These are phyloP conservation scores for Arthrobotrys megalospora DNA, from an alignment of 2,329 filamentous ascomycete genomes.

Conservation along the genomic window DNA sequence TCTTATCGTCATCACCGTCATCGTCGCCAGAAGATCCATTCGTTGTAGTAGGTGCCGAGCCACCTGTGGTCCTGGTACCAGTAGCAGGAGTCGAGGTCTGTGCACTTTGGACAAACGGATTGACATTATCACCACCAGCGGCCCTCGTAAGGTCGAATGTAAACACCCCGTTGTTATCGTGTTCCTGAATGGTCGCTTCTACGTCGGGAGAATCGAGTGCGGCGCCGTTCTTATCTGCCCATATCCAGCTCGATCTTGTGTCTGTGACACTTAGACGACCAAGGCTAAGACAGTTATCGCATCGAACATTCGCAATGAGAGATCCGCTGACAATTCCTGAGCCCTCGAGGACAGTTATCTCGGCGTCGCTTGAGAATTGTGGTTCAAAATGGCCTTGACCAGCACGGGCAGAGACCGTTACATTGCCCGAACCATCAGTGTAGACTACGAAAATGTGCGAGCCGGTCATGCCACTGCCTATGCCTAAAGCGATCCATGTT, in stretches of 20 bases:
- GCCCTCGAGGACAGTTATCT: constrained; percentile 54
- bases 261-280: constrained; percentile 68
- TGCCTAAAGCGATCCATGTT: constrained; percentile 69
- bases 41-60: constrained; percentile 8
- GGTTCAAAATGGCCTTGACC: constrained; percentile 43
- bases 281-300: constrained; percentile 71
- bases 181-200: constrained; percentile 68
- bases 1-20: too few species aligned
- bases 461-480: constrained; percentile 68
- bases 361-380: constrained; percentile 19
- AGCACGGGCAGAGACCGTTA: constrained; percentile 62
- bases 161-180: constrained; percentile 70
- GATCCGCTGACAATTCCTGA: constrained; percentile 59
- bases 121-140: constrained; percentile 68
- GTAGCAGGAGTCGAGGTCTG: constrained; percentile 15
- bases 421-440: constrained; percentile 66
- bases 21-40: neutral
- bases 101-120: constrained; percentile 37
- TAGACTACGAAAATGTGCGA: constrained; percentile 70
- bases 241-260: constrained; percentile 71
- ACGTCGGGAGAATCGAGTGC: constrained; percentile 69
- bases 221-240: constrained; percentile 71
- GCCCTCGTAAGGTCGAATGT: constrained; percentile 70
- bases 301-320: constrained; percentile 61
- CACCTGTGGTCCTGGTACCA: constrained; percentile 7